These are phyloP conservation scores for Aspergillus jensenii DNA, from an alignment of 2,329 filamentous ascomycete genomes.

Conservation along the genomic window DNA sequence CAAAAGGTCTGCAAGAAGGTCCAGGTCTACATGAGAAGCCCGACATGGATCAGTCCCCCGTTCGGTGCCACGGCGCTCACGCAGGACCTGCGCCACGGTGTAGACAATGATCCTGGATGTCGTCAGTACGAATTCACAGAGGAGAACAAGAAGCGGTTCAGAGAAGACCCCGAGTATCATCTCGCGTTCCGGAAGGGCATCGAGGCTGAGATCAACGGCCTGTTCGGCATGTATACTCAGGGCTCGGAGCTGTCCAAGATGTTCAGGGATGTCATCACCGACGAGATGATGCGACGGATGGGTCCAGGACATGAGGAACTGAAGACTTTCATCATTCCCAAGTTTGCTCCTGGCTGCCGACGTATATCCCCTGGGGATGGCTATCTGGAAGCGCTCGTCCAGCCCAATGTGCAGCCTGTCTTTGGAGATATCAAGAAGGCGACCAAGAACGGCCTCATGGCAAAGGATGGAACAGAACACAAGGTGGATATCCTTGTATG, in stretches of 20 bases:
- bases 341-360: background rate
- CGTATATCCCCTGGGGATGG: slow-evolving; percentile 1
- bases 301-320: background rate
- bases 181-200: slow-evolving; percentile 20
- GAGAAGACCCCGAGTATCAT: slow-evolving; percentile 13
- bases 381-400: slow-evolving; percentile 3
- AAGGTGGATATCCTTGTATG: slow-evolving; percentile 1
- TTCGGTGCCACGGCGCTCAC: slow-evolving; percentile 1
- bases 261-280: background rate
- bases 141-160: slow-evolving; percentile 20
- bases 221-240: slow-evolving; percentile 14
- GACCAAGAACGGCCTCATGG: background rate
- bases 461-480: background rate
- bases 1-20: slow-evolving; percentile 7
- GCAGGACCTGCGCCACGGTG: background rate
- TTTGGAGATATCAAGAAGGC: background rate
- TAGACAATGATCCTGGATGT: background rate
- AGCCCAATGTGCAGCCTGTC: background rate
- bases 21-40: slow-evolving; percentile 8
- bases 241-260: slow-evolving; percentile 1
- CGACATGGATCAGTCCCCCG: slow-evolving; percentile 7
- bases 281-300: slow-evolving; percentile 2
- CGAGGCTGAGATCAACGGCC: slow-evolving; percentile 20
- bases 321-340: background rate
- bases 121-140: slow-evolving; percentile 10